Evolutionary conservation across 768 basidiomycete genomes (phyloP), one percentile per base, ranked within the genome.

Genomic region (Lactarius indigo): DNA sequence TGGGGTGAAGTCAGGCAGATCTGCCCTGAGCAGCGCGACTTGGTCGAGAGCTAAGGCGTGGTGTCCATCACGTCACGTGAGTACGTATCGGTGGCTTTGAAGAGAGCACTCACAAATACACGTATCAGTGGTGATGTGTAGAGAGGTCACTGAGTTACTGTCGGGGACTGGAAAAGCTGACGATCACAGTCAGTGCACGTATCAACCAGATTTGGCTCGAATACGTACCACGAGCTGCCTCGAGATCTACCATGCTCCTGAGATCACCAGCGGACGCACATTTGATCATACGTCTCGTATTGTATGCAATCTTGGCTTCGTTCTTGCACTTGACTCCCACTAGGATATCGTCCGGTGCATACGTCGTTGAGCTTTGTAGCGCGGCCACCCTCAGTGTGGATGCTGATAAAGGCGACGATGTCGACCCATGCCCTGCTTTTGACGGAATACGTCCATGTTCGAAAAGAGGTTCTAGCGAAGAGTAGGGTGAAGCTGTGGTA

Each of bases 321-420:
- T 35, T 37, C 26, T 31, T 59, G 10, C 5, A 28, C 41, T 59
- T 59, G 12, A 41, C 35, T 41, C 59, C 59, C 3, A 66, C 35
- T 20, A 33, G 61, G 56, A 62, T 66, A 41, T 66, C 65, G 47
- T 66, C 65, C 35, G 2, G 42, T 20, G 65, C 57, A 28, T 58
- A 66, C 26, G 31, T 37, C 26, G 52, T 15, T 20, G 33, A 15
- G 26, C 18, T 28, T 61, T 18, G 33, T 17, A 1, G 20, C 7
- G 26, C 58, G 9, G 30, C n/a, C 4, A 15, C 33, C 33, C 15
- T 37, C 18, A 30, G 41, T 31, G 54, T 23, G 13, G 23, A 26
- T 18, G 23, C 61, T n/a, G n/a, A 61, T 28, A 18, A 33, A 26
- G 44, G n/a, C 26, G n/a, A 26, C 5, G 33, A 35, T 2, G 18